Base-by-base conservation (phyloP, 768 basidiomycete genomes). In the Imleria badia region DNA sequence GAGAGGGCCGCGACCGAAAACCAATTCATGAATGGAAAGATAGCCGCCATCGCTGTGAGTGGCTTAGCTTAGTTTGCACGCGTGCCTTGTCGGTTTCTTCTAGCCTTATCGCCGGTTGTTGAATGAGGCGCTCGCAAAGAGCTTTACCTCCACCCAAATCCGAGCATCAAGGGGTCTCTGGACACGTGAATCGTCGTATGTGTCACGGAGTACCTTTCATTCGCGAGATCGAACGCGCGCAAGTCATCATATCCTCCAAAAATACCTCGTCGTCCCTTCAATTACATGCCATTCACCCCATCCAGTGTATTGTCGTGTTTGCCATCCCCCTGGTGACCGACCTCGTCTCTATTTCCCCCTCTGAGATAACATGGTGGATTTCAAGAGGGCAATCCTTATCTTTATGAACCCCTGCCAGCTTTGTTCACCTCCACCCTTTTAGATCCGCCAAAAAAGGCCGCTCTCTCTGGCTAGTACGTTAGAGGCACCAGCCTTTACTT, bases 11-110 rank as follows among this genome's bases (percentile, higher is more conserved):
- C 91, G 30, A 88, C 89, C 3, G 92, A 94, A 73, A 94, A 94
- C 66, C 91, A 92, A 65, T 93, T 91, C 60, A 90, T 91, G 87
- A 91, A 93, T 64, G 91, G 89, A 29, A 92, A 93, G 66, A 89
- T 94, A 36, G 78, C 80, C 42, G 91, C 90, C 1, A 80, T 94
- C 26, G 80, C 83, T 51, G 89, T 90, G 58, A 61, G 81, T 61
- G 40, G 9, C 34, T 38, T 41, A 42, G 23, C 54, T 11, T 31
- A n/a, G 17, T 30, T 40, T 31, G n/a, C 51, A 45, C 31, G 1
- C 20, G 14, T 34, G 12, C 30, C 52, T 51, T 51, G 1, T 44
- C 45, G 29, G 26, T 39, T 48, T 48, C 7, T 41, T 19, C 47
- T 52, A 91, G 89, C 85, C 87, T 20, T 93, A 92, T 69, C 81